Conservation (phyloP, 1,284 basidiomycete species). For the Anthracocystis panici-leucophaei region DNA sequence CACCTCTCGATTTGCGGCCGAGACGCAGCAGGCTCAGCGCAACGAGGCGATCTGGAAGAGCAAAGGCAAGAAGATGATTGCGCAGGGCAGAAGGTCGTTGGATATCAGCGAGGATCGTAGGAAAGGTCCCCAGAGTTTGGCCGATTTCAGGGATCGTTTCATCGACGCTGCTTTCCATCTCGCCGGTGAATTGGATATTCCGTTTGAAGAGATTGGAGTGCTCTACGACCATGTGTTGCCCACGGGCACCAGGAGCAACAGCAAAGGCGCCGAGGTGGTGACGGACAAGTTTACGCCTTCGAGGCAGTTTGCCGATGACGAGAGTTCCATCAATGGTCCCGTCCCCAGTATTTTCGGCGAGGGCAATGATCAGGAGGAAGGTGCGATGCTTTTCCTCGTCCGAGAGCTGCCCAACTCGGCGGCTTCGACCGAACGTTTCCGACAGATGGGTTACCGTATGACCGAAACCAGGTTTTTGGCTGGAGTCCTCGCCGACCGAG, state of each 20-base stretch:
- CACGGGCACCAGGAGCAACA: conserved; percentile 69
- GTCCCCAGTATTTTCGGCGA: conserved; percentile 61
- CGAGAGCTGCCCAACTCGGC: conserved; percentile 70
- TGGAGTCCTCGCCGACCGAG: conserved; percentile 71
- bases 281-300: conserved; percentile 45
- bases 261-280: not conserved
- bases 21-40: conserved; percentile 37
- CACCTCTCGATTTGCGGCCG: conserved; percentile 59
- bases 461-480: conserved; percentile 73
- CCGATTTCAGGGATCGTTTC: conserved; percentile 72
- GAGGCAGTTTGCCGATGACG: conserved; percentile 56
- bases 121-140: conserved; percentile 55
- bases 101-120: conserved; percentile 42
- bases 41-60: conserved; percentile 58
- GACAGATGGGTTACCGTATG: conserved; percentile 72
- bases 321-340: conserved; percentile 58
- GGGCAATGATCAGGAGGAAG: conserved; percentile 69
- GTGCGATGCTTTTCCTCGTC: conserved; percentile 73
- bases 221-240: conserved; percentile 74
- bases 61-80: conserved; percentile 50
- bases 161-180: conserved; percentile 72
- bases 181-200: conserved; percentile 71
- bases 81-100: conserved; percentile 56
- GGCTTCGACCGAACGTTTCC: conserved; percentile 71
- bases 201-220: conserved; percentile 75